These are phyloP conservation scores for Phymatotrichopsis omnivora DNA, from an alignment of 2,329 filamentous ascomycete species.

Conservation along the genomic window DNA sequence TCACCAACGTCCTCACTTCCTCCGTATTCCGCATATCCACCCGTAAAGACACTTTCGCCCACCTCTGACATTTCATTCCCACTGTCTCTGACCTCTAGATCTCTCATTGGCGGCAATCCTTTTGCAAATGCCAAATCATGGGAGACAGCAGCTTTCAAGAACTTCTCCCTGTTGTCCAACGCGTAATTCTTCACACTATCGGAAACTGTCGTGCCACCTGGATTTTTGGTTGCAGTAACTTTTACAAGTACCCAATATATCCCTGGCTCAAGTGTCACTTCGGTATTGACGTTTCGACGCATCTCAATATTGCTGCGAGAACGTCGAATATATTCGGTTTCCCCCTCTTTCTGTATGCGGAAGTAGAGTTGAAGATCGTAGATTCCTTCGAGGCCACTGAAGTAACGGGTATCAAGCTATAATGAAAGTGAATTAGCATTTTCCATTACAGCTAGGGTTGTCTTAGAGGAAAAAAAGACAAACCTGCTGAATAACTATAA, in stretches of 20 bases:
- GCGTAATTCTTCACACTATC: constrained; percentile 51
- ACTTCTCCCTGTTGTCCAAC: constrained; percentile 52
- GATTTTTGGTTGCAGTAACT: constrained; percentile 50
- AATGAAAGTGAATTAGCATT: no score
- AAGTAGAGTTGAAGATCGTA: constrained; percentile 48
- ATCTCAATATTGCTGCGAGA: constrained; percentile 37
- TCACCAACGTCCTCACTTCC: constrained; percentile 27
- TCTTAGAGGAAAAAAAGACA: no score
- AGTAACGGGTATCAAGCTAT: constrained; percentile 55
- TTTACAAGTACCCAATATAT: constrained; percentile 67
- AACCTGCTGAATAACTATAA: no score
- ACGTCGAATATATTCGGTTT: constrained; percentile 33
- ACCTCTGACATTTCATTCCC: constrained; percentile 37
- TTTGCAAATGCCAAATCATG: constrained; percentile 63
- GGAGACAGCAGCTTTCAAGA: constrained; percentile 56
- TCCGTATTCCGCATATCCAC: constrained; percentile 31
- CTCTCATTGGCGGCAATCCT: constrained; percentile 38
- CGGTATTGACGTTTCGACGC: constrained; percentile 64
- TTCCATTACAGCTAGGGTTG: no score
- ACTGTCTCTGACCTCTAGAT: constrained; percentile 37
- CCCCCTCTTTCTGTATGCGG: constrained; percentile 43
- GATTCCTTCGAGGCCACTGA: constrained; percentile 50
- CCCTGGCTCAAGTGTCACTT: constrained; percentile 62
- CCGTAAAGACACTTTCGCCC: constrained; percentile 33
- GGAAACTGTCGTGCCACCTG: constrained; percentile 49